Evolutionary conservation across 129 eudicot genomes (phyloP), one percentile per base, ranked within the genome.

Genomic region (Apium graveolens): DNA sequence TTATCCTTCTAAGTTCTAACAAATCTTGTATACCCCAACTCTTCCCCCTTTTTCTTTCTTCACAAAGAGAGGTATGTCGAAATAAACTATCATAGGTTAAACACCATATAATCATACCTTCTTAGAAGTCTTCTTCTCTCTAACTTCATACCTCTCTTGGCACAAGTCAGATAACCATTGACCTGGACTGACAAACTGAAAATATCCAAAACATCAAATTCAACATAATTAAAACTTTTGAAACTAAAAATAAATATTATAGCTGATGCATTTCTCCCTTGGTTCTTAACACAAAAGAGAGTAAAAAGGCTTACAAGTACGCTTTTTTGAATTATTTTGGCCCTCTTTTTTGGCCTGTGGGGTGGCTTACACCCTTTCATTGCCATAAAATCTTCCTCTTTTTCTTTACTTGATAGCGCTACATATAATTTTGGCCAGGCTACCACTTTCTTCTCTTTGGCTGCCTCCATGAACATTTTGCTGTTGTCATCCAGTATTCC

Each of bases 371-470:
- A 92, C 41, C 95, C 97, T 85, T 89, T 91, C 94, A 91, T 91
- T 14, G 94, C 92, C 91, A 92, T 71, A 75, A 92, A 90, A 86
- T 92, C 97, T 83, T 92, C 97, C 80, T 92, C 97, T 83, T 92
- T 90, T 78, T 92, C 97, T 84, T 90, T 92, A 80, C 88, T 88
- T 65, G 97, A 90, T 60, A 92, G 76, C 37, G 91, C 81, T 9
- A 88, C 78, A 35, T 48, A 80, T 35, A 92, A 21, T 74, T 82
- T 92, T 20, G 96, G 97, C 97, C 98, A 95, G 78, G 86, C 96
- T 12, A 76, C 62, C 82, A 78, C 85, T 78, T 79, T 89, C 42
- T 73, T 88, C 49, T 89, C 97, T 49, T 60, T 77, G 27, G 80
- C 5, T 77, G 51, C 70, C 81, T 85, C 90, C 78, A 84, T 39